Conservation (phyloP, 23 red algal genomes). For the Gracilaria domingensis region DNA sequence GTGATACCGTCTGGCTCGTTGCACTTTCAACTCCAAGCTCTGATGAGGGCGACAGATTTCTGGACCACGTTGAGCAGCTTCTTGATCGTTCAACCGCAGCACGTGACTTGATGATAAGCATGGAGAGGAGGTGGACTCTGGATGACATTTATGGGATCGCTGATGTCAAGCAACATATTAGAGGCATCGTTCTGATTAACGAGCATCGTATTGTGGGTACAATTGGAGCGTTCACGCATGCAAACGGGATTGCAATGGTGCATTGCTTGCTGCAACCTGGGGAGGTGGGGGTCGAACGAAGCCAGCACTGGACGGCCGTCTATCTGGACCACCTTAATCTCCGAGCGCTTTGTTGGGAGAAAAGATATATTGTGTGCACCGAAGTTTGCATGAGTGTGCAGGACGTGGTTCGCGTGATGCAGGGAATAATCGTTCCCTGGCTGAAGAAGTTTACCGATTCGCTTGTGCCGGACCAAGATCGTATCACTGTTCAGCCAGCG, state of each 20-base stretch:
- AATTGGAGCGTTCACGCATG: conserved; percentile 29
- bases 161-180: conserved; percentile 3
- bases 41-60: conserved; percentile 20
- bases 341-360: conserved; percentile 36
- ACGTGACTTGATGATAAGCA: conserved; percentile 55
- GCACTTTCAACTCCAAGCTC: conserved; percentile 5
- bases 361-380: conserved; percentile 33
- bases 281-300: neutral
- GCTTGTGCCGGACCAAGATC: conserved; percentile 48
- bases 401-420: neutral
- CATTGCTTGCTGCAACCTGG: conserved; percentile 7
- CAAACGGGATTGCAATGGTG: conserved; percentile 24
- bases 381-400: neutral
- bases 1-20: conserved; percentile 53
- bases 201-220: conserved; percentile 41
- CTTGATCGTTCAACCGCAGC: conserved; percentile 45
- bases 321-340: neutral
- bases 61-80: conserved; percentile 12
- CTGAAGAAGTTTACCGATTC: conserved; percentile 43
- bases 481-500: conserved; percentile 34
- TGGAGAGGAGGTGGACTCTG: conserved; percentile 57
- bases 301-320: conserved; percentile 3
- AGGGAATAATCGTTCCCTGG: conserved; percentile 40
- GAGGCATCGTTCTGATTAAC: conserved; percentile 12
- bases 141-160: conserved; percentile 44